A percentile compares a stretch with the other conserved stretches of the same genome.
Conservation (phyloP, 176 grass and related monocot species). For the Avena insularis region DNA sequence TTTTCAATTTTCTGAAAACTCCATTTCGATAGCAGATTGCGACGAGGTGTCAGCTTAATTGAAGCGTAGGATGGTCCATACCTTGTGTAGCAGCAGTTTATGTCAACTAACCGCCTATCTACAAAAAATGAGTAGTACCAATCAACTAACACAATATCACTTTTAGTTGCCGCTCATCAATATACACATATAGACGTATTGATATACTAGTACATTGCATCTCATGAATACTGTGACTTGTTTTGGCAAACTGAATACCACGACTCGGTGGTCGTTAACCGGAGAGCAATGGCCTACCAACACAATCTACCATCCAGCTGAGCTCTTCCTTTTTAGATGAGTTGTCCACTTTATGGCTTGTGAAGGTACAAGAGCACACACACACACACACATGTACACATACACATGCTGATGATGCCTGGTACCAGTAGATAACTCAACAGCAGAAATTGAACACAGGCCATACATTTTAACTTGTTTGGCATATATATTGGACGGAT, state of each 20-base stretch:
- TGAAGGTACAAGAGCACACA: neutral
- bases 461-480: neutral
- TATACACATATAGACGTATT: neutral
- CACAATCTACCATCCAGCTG: constrained; percentile 18
- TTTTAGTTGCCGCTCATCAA: neutral
- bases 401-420: neutral
- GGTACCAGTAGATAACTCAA: neutral
- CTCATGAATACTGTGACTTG: constrained; percentile 11
- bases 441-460: neutral
- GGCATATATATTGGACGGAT: neutral
- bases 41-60: neutral
- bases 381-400: neutral
- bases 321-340: neutral
- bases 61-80: constrained; percentile 30
- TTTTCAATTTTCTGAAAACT: constrained; percentile 23
- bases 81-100: neutral
- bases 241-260: constrained; percentile 21
- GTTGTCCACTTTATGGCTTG: constrained; percentile 18
- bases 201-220: neutral
- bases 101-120: neutral
- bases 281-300: constrained; percentile 44
- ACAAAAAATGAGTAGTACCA: neutral
- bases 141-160: neutral
- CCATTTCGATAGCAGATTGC: neutral
- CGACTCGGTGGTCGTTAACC: constrained; percentile 4